Evolutionary conservation across 139 green algal genomes (phyloP).

Genomic region (Raphidocelis subcapitata): DNA sequence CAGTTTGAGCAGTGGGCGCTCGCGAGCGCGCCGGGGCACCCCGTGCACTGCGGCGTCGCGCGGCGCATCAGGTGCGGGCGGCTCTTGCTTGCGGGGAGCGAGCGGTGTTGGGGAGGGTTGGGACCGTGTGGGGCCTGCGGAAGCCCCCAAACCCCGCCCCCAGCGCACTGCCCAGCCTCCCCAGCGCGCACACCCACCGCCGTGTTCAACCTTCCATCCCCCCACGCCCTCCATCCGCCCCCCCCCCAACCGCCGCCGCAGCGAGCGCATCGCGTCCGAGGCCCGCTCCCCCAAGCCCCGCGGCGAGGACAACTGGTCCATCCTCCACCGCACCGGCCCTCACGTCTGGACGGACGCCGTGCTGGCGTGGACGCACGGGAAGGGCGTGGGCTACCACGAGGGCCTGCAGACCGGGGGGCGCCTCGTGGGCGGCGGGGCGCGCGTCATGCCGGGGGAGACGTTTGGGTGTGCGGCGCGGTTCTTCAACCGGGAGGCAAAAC

Average conservation of each 20-base stretch:
- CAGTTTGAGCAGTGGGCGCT: conserved; percentile 35
- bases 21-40: conserved; percentile 13
- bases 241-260: background rate
- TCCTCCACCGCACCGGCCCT: conserved; percentile 28
- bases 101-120: too few relatives aligned
- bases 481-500: conserved; percentile 14
- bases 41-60: conserved; percentile 26
- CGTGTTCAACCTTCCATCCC: too few relatives aligned
- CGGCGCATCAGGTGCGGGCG: conserved; percentile 16
- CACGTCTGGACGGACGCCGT: conserved; percentile 33
- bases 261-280: conserved; percentile 10
- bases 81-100: too few relatives aligned
- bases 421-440: conserved; percentile 11
- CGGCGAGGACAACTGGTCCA: conserved; percentile 22
- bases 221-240: too few relatives aligned
- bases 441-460: conserved; percentile 26
- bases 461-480: conserved; percentile 30
- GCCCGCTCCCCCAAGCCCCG: background rate
- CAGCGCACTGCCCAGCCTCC: too few relatives aligned
- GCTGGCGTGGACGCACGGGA: conserved; percentile 20
- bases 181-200: too few relatives aligned
- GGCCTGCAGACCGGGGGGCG: conserved; percentile 16
- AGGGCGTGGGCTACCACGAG: conserved; percentile 29
- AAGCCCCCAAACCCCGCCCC: too few relatives aligned
- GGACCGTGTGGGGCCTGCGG: too few relatives aligned